These are phyloP conservation scores for Tetrapisispora pingtungensis DNA, from an alignment of 805 yeast genomes.

Conservation along the genomic window DNA sequence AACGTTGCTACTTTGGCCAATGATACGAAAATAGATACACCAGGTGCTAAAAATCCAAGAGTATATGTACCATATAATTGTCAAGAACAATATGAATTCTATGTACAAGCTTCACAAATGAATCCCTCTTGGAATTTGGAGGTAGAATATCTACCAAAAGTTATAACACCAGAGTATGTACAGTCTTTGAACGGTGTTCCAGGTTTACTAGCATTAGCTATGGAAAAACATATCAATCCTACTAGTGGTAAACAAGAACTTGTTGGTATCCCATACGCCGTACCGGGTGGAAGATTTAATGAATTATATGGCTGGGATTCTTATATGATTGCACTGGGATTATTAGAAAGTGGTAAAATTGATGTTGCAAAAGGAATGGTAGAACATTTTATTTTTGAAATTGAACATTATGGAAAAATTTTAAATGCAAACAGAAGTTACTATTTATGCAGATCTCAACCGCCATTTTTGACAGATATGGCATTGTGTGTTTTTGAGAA, in stretches of 20 bases:
- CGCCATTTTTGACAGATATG: conserved; percentile 95
- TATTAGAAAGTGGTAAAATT: conserved; percentile 52
- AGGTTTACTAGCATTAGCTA: conserved; percentile 76
- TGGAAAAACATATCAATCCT: conserved; percentile 44
- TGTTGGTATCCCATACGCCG: conserved; percentile 75
- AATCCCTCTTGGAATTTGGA: conserved; percentile 53
- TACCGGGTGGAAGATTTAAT: conserved; percentile 96
- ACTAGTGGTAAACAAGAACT: conserved; percentile 39
- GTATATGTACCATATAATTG: conserved; percentile 66
- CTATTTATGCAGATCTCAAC: conserved; percentile 86
- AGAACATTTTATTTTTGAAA: conserved; percentile 84
- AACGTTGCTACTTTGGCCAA: conserved; percentile 60
- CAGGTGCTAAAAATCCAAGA: conserved; percentile 56
- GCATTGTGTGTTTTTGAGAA: conserved; percentile 56
- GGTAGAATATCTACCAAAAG: conserved; percentile 69
- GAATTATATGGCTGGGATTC: conserved; percentile 98
- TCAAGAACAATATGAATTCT: conserved; percentile 64
- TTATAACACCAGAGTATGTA: conserved; percentile 68
- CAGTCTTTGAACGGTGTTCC: conserved; percentile 71
- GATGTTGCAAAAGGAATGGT: conserved; percentile 84
- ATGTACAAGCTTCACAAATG: conserved; percentile 38
- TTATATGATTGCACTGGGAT: conserved; percentile 81
- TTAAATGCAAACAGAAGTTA: conserved; percentile 90
- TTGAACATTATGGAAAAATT: conserved; percentile 82
- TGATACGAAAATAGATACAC: conserved; percentile 66